Conservation (phyloP, 257 asterid genomes). For the Solanum etuberosum region DNA sequence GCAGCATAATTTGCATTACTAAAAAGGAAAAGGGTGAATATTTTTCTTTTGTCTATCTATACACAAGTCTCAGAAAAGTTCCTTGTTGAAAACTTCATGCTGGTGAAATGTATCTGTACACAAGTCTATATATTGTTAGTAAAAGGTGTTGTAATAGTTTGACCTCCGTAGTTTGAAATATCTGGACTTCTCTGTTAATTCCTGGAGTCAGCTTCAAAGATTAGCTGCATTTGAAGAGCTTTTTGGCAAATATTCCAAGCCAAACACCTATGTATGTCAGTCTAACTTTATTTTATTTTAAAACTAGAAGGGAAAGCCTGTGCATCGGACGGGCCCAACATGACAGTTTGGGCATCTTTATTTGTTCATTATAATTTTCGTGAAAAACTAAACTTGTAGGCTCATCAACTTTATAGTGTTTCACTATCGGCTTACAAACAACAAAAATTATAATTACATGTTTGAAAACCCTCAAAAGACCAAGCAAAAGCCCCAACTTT, state of each 20-base stretch:
- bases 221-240: neutral
- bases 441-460: too few relatives aligned
- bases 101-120: neutral
- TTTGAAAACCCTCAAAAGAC: too few relatives aligned
- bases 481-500: too few relatives aligned
- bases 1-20: constrained; percentile 18
- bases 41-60: neutral
- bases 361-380: too few relatives aligned
- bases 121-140: neutral
- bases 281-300: too few relatives aligned
- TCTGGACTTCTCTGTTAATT: neutral
- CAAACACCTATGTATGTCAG: neutral
- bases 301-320: too few relatives aligned
- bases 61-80: neutral
- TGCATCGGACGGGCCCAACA: too few relatives aligned
- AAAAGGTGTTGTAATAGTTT: neutral
- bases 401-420: too few relatives aligned
- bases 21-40: neutral
- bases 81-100: neutral
- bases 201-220: neutral
- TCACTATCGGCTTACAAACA: too few relatives aligned
- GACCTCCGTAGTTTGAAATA: neutral
- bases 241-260: neutral
- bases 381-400: too few relatives aligned
- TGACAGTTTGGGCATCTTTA: too few relatives aligned